These are phyloP conservation scores for Fraxinus paxiana DNA, from an alignment of 305 asterid genomes.

Conservation along the genomic window DNA sequence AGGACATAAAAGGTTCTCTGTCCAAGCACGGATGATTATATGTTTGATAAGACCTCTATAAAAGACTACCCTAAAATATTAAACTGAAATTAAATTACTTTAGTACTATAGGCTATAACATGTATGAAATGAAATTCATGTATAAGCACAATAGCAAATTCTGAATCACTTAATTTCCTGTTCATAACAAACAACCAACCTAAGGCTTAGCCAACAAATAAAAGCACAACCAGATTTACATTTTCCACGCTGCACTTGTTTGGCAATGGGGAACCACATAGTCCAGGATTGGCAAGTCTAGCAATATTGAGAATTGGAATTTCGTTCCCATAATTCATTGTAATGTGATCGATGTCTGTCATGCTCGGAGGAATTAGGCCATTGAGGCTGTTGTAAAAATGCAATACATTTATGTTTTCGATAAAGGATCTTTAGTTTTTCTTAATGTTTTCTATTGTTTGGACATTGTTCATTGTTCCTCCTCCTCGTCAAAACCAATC, in stretches of 20 bases:
- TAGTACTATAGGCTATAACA: too few species aligned
- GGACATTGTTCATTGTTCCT: neutral
- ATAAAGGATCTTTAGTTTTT: neutral
- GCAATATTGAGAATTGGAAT: neutral
- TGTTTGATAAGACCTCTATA: neutral
- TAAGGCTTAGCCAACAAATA: neutral
- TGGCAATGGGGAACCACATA: neutral
- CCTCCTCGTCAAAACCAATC: too few species aligned
- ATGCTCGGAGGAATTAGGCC: neutral
- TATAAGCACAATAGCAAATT: neutral
- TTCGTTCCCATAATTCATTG: neutral
- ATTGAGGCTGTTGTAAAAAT: neutral
- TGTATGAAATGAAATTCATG: neutral
- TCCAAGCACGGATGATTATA: neutral
- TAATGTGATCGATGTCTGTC: neutral
- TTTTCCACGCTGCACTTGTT: neutral
- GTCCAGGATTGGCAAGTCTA: too few species aligned
- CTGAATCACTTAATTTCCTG: neutral
- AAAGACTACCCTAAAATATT: neutral
- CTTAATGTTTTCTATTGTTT: neutral
- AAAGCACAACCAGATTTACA: neutral
- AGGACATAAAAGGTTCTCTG: neutral
- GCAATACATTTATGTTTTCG: too few species aligned
- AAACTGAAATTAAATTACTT: too few species aligned
- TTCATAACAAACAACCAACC: neutral